Base-by-base conservation (phyloP, 176 grass and related monocot species). In the Ananas comosus region DNA sequence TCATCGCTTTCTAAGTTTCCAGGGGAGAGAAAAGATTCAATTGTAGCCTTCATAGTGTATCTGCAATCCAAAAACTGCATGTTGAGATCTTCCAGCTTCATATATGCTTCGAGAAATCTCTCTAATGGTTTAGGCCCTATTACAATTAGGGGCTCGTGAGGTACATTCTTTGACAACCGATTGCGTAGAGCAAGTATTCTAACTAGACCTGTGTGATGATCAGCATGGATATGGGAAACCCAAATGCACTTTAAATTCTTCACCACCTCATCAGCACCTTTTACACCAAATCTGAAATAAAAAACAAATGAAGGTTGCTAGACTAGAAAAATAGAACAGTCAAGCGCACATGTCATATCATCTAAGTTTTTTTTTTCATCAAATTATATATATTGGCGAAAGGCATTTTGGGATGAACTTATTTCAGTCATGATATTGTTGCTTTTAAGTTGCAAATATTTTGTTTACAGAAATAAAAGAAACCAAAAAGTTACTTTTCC, bases 221-320 rank as follows among this genome's bases (percentile, higher is more conserved):
- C 93, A 74, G 89, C 93, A 64, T 97, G 93, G 77, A 97, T 97
- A 85, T 97, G 89, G 53, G 93, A 97, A 69, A 97, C 83, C 89
- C 93, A 97, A 67, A 97, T 97, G 61, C 77, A 90, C 54, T 71
- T 90, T 29, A 97, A 85, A 69, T 69, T 79, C 69, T 87, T 90
- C 10, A 92, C 74, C 67, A 64, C 77, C 75, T 92, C 86, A 74
- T 97, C 86, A 13, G 89, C 93, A 63, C 86, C 89, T 3, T 82
- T 83, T 80, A 92, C 84, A 64, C 93, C 89, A 76, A 83, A 97
- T 68, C 88, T 96, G 73, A 48, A 78, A 76, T 68, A 57, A 28
- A 66, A 73, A 49, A 61, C n/a, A 61, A 61, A 61, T 61, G 13
- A 61, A 61, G 2, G n/a, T 9, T 61, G 33, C 33, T 7, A 42